These are phyloP conservation scores for Biscogniauxia sp. DNA, from an alignment of 2,329 filamentous ascomycete species.

Conservation along the genomic window DNA sequence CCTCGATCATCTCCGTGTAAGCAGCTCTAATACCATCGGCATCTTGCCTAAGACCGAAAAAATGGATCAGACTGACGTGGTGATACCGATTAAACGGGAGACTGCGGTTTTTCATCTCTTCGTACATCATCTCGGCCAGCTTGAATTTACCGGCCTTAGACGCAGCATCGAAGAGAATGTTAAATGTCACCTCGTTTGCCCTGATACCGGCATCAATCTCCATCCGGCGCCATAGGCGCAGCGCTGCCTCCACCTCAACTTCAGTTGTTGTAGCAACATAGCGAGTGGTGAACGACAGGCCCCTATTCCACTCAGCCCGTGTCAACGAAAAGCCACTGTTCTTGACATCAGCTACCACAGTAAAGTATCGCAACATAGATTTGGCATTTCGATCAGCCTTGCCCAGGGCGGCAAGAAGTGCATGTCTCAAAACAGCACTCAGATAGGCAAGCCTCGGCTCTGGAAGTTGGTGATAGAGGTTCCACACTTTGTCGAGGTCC, in stretches of 20 bases:
- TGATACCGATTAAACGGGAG: constrained; percentile 75
- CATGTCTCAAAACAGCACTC: constrained; percentile 53
- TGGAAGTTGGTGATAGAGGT: constrained; percentile 48
- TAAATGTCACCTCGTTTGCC: constrained; percentile 81
- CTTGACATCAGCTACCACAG: constrained; percentile 80
- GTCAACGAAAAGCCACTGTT: constrained; percentile 67
- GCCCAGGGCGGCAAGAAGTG: constrained; percentile 67
- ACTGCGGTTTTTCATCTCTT: constrained; percentile 72
- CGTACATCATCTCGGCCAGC: constrained; percentile 79
- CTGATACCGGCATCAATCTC: constrained; percentile 66
- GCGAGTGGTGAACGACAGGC: constrained; percentile 74
- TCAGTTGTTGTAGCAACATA: constrained; percentile 61
- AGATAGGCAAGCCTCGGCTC: constrained; percentile 53
- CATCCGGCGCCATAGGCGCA: constrained; percentile 88
- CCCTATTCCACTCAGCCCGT: constrained; percentile 75
- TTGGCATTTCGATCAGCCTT: constrained; percentile 55
- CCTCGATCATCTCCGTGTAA: constrained; percentile 79
- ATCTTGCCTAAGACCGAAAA: constrained; percentile 73
- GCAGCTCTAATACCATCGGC: constrained; percentile 70
- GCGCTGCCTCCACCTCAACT: constrained; percentile 62
- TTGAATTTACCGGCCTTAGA: constrained; percentile 80
- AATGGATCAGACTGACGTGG: constrained; percentile 78
- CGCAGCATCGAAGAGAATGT: constrained; percentile 86
- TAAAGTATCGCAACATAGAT: constrained; percentile 79
- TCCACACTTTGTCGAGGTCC: constrained; percentile 45